Evolutionary conservation across 768 basidiomycete genomes (phyloP), one percentile per base, ranked within the genome.

Genomic region (Boletus pseudopeckii): DNA sequence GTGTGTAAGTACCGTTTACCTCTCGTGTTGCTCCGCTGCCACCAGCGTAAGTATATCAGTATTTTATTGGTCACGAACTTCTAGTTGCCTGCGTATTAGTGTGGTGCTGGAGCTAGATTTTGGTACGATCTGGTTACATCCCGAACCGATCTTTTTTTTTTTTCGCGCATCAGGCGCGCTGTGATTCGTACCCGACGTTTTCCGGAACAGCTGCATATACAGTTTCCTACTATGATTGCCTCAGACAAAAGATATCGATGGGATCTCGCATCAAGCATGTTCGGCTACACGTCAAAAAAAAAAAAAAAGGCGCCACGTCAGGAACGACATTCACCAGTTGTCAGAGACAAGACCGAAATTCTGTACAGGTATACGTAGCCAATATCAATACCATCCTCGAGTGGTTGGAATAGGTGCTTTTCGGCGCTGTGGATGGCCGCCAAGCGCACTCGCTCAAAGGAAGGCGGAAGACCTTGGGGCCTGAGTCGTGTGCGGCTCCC

Each of bases 21-120:
- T 55, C 40, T 59, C 41, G 61, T 69, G 68, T 70, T 57, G 62
- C 57, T 60, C 50, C 55, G 61, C 57, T 58, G 64, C 55, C 48
- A 53, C 45, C 63, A 56, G 68, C 69, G 69, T 70, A 70, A 70
- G 69, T 70, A 70, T 70, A 70, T 63, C 61, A 68, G 61, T 70
- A 70, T 70, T 50, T 70, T 70, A 63, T 63, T 62, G 45, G 57
- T 26, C 54, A 48, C 20, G 41, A 33, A 45, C 36, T 36, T 36
- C 7, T 55, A 17, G 43, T 48, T 60, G 20, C 45, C 46, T 56
- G 49, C 33, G 52, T 52, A 20, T 30, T 39, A 34, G 50, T 47
- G 22, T 48, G 54, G 45, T 52, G 43, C 15, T 38, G 52, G 45
- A 30, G 45, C 49, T 41, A 45, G 58, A 33, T 20, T 49, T 48